Percentiles rank a stretch among this genome's conserved stretches.
phyloP scores from a whole-genome alignment of 192 early-diverging fungal genomes.

The Rhizoclosmatium globosum region DNA sequence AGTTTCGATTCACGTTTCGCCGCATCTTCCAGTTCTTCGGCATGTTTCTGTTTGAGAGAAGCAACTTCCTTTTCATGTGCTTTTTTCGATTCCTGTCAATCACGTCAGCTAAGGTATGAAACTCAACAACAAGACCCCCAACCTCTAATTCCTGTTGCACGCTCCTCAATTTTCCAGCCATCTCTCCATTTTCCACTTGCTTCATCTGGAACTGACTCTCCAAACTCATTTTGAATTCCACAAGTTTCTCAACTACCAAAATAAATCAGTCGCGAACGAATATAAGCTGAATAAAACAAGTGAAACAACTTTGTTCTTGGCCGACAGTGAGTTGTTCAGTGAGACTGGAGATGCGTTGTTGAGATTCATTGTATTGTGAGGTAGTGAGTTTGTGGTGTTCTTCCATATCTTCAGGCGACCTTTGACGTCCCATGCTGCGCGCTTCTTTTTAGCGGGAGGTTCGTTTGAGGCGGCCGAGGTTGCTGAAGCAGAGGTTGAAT shows the following conservation, averaged over 20 bases:
- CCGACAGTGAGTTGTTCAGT: constrained; percentile 47
- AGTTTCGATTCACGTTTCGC: constrained; percentile 29
- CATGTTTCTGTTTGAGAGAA: constrained; percentile 23
- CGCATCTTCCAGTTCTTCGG: constrained; percentile 28
- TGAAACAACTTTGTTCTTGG: constrained; percentile 37
- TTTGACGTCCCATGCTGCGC: constrained; percentile 77
- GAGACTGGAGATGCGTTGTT: constrained; percentile 36
- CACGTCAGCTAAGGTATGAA: neutral
- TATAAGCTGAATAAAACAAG: constrained; percentile 18
- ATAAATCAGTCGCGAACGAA: neutral
- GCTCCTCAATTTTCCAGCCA: constrained; percentile 47
- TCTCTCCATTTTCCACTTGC: constrained; percentile 66
- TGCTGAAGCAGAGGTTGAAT: neutral
- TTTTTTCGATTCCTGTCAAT: constrained; percentile 42
- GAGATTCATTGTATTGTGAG: constrained; percentile 40
- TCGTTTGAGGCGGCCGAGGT: neutral
- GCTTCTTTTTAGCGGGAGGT: constrained; percentile 62
- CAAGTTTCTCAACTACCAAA: constrained; percentile 57
- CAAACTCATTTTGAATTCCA: constrained; percentile 58
- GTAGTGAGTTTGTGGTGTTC: constrained; percentile 58
- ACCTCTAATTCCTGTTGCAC: constrained; percentile 45
- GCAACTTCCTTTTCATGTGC: constrained; percentile 58
- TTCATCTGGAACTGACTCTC: constrained; percentile 67
- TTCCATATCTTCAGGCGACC: constrained; percentile 84
- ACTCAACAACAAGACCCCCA: constrained; percentile 29